Base-by-base conservation (phyloP, 2,329 filamentous ascomycete species). In the Pseudogymnoascus sp. region DNA sequence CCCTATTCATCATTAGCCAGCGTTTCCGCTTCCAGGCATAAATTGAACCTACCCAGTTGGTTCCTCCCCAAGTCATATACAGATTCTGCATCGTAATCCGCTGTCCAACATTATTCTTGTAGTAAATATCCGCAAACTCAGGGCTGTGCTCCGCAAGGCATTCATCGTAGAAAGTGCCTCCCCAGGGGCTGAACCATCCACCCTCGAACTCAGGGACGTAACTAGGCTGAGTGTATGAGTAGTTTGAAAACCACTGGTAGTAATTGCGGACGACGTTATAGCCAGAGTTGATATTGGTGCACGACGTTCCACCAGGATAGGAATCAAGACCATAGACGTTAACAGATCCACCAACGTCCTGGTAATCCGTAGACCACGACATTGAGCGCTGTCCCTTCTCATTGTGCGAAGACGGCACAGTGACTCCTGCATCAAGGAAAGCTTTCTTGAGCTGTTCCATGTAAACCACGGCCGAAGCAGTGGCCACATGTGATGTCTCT, bases 241-340 rank as follows among this genome's bases (percentile, higher is more conserved):
- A 82, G 41, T 81, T 79, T n/a, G 78, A 75, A 65, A 85, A 85
- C 80, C 81, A 84, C 65, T 83, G 77, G 64, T 81, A 80, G 66
- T 84, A 85, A 4, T 76, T 82, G 25, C 80, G 76, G 2, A 81
- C 75, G 1, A 83, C 70, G 28, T 73, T 79, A 67, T 82, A 83
- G 0, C 80, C 81, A 5, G 74, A 72, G 49, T 79, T 71, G 0
- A 74, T 74, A 61, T 83, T 81, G 1, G 77, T 80, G 68, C 81
- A 83, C 6, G 78, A 79, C 8, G 80, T 66, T 0, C 80, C 78
- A 25, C 77, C 78, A 0, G 79, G 77, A 62, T 81, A 81, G 40
- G 71, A 75, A 65, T 81, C 79, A 1, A 81, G 66, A 1, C 78
- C 79, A 59, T 81, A 81, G 6, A 81, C 67, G 64, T 83, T 76